These are phyloP conservation scores for Crithidia sp. DNA, from an alignment of 208 protist genomes.

Conservation along the genomic window DNA sequence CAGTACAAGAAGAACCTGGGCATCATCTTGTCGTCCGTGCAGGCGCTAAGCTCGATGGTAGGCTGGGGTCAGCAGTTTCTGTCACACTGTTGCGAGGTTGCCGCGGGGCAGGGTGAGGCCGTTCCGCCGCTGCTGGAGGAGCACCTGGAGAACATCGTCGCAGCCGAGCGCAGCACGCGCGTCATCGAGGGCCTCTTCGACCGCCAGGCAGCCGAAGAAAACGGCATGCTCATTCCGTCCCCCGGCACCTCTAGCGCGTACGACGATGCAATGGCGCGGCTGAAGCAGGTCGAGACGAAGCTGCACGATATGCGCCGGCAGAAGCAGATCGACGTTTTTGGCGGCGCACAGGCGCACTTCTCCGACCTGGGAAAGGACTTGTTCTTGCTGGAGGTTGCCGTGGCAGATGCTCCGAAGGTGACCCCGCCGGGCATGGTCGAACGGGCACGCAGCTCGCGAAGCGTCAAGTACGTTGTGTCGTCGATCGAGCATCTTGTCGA, in stretches of 20 bases:
- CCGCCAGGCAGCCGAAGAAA: conserved; percentile 41
- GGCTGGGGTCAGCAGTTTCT: conserved; percentile 54
- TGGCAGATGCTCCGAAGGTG: conserved; percentile 44
- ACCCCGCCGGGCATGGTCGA: conserved; percentile 67
- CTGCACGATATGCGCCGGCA: conserved; percentile 55
- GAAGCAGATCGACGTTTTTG: conserved; percentile 58
- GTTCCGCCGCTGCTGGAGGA: conserved; percentile 67
- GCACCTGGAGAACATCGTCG: conserved; percentile 48
- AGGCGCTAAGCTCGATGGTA: conserved; percentile 69
- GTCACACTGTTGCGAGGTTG: conserved; percentile 18
- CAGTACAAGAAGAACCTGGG: conserved; percentile 84
- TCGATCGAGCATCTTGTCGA: conserved; percentile 52
- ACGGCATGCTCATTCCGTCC: conserved; percentile 68
- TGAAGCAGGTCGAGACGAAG: conserved; percentile 53
- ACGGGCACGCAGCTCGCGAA: conserved; percentile 66
- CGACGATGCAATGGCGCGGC: conserved; percentile 48
- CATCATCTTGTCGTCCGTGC: conserved; percentile 72
- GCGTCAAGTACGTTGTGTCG: conserved; percentile 72
- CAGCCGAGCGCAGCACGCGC: conserved; percentile 39
- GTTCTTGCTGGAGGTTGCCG: conserved; percentile 85
- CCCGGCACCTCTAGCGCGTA: conserved; percentile 62
- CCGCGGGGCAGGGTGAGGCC: neutral
- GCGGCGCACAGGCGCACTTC: conserved; percentile 57
- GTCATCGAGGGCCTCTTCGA: conserved; percentile 78
- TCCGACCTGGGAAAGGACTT: conserved; percentile 83